Percentiles rank a stretch among this genome's conserved stretches.
Evolutionary conservation across 1,284 basidiomycete species (phyloP).

Genomic region (Malassezia equina): DNA sequence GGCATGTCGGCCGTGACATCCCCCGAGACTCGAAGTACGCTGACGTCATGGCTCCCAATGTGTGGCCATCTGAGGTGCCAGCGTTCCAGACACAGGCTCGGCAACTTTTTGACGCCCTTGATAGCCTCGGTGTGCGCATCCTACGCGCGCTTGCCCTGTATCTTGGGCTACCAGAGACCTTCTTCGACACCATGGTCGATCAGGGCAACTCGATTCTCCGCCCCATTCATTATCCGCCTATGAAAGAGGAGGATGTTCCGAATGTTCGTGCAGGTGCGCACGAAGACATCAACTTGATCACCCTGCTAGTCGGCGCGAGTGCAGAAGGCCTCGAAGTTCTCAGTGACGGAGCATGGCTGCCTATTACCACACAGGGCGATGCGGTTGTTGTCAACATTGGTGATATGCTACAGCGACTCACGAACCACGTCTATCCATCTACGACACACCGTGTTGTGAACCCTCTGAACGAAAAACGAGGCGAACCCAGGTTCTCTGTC

Average conservation of each 20-base stretch:
- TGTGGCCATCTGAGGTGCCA: conserved; percentile 10
- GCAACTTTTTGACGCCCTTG: background rate
- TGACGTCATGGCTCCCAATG: conserved; percentile 3
- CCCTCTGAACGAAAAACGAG: background rate
- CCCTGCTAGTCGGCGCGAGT: conserved; percentile 9
- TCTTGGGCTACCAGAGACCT: conserved; percentile 1
- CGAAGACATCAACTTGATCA: conserved; percentile 11
- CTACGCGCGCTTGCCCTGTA: conserved; percentile 4
- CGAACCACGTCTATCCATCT: conserved; percentile 9
- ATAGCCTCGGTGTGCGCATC: conserved; percentile 2
- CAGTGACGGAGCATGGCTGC: conserved; percentile 2
- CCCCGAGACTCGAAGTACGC: background rate
- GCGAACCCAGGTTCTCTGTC: conserved; percentile 2
- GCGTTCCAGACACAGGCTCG: background rate
- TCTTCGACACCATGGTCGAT: conserved; percentile 5
- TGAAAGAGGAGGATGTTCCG: background rate
- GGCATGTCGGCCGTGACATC: conserved; percentile 8
- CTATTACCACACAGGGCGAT: conserved; percentile 4
- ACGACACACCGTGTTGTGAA: conserved; percentile 12
- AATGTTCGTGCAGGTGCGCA: conserved; percentile 8
- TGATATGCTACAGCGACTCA: conserved; percentile 11
- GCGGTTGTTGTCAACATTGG: conserved; percentile 14
- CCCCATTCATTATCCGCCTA: conserved; percentile 5
- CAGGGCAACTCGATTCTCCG: conserved; percentile 9
- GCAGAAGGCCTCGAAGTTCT: conserved; percentile 11